phyloP scores from a whole-genome alignment of 139 green algal species.

The Tetraselmis chui region DNA sequence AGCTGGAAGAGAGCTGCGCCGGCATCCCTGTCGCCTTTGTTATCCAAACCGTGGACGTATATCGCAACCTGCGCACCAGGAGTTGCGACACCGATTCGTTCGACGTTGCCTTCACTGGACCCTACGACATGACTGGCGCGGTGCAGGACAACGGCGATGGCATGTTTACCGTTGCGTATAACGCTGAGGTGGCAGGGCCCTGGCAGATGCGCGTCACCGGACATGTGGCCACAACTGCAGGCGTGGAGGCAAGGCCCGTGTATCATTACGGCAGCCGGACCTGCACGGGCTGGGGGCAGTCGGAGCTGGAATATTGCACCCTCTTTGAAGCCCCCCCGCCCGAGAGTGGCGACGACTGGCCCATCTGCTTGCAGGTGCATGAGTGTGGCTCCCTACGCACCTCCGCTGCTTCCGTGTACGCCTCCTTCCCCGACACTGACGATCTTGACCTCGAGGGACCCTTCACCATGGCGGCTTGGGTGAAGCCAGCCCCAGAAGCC shows the following conservation, averaged over 20 bases:
- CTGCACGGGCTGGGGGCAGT: constrained; percentile 9
- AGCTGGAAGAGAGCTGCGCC: constrained; percentile 1
- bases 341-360: constrained; percentile 1
- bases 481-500: constrained; percentile 3
- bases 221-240: neutral
- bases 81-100: constrained; percentile 7
- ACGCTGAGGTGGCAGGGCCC: constrained; percentile 10
- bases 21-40: constrained; percentile 18
- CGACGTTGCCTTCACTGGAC: constrained; percentile 12
- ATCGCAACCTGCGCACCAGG: constrained; percentile 18
- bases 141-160: constrained; percentile 14
- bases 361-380: constrained; percentile 15
- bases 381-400: constrained; percentile 12
- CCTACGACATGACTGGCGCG: constrained; percentile 9
- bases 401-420: neutral
- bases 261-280: constrained; percentile 15
- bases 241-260: neutral
- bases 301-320: constrained; percentile 5
- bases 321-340: neutral
- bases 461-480: constrained; percentile 18
- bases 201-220: constrained; percentile 18
- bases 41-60: constrained; percentile 16
- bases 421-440: constrained; percentile 16
- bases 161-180: constrained; percentile 22
- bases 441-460: constrained; percentile 8